Evolutionary conservation across 495 filamentous ascomycete species (phyloP).

Genomic region (Xylaria bambusicola): DNA sequence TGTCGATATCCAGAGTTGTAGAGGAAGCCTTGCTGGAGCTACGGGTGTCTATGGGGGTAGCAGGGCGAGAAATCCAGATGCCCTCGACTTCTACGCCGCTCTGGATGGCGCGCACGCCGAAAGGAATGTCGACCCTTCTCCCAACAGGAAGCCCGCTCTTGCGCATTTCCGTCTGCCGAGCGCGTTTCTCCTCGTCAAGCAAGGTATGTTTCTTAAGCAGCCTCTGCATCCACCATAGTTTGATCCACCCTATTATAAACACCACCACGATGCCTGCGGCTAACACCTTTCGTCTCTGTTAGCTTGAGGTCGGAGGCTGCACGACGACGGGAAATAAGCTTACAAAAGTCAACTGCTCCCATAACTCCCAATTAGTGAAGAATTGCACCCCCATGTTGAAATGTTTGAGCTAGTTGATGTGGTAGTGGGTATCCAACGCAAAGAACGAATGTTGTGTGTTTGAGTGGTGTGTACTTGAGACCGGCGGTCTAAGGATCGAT

Average conservation of each 20-base stretch:
- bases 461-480: conserved; percentile 19
- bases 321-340: conserved; percentile 36
- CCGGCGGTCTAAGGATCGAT: not conserved
- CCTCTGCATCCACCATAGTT: conserved; percentile 64
- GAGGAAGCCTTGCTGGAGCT: conserved; percentile 38
- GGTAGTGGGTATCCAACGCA: conserved; percentile 34
- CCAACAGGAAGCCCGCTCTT: conserved; percentile 47
- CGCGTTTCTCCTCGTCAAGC: conserved; percentile 65
- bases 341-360: conserved; percentile 92
- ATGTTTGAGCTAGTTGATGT: conserved; percentile 31
- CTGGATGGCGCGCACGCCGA: conserved; percentile 87
- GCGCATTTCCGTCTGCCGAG: conserved; percentile 55
- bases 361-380: conserved; percentile 77
- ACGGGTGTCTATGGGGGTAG: conserved; percentile 49
- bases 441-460: conserved; percentile 31
- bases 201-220: conserved; percentile 64
- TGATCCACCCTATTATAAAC: conserved; percentile 53
- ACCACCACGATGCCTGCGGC: conserved; percentile 52
- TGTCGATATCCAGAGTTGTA: conserved; percentile 32
- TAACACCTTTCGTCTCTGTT: conserved; percentile 43
- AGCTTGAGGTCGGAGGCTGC: conserved; percentile 19
- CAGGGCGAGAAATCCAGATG: conserved; percentile 77
- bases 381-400: conserved; percentile 51
- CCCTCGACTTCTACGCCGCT: conserved; percentile 83
- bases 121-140: conserved; percentile 69